These are phyloP conservation scores for Neoascochyta sp. DNA, from an alignment of 2,329 filamentous ascomycete genomes.

Conservation along the genomic window DNA sequence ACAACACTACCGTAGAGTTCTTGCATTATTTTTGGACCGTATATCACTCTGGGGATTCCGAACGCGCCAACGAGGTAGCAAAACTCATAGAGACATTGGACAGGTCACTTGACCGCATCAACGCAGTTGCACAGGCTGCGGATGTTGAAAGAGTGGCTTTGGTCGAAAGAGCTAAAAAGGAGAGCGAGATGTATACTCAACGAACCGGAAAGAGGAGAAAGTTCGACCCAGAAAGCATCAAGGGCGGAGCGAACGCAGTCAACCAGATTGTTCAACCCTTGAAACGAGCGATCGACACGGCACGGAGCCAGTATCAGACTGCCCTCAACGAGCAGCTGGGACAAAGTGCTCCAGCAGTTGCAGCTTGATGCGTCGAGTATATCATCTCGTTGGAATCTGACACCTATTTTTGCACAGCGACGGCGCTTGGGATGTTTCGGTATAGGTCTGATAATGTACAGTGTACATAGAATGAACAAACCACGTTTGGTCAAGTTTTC, in stretches of 20 bases:
- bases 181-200: constrained; percentile 67
- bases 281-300: constrained; percentile 65
- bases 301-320: constrained; percentile 66
- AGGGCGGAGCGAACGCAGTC: constrained; percentile 73
- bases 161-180: constrained; percentile 63
- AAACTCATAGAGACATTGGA: constrained; percentile 79
- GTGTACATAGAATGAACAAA: too few relatives aligned
- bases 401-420: constrained; percentile 30
- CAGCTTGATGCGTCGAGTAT: constrained; percentile 3
- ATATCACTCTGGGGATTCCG: constrained; percentile 82
- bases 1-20: constrained; percentile 92
- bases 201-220: constrained; percentile 70
- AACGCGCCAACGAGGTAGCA: constrained; percentile 73
- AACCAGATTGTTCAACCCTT: constrained; percentile 73
- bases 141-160: constrained; percentile 68
- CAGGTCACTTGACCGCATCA: constrained; percentile 72
- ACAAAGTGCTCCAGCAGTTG: constrained; percentile 7
- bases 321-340: constrained; percentile 60
- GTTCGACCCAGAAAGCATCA: constrained; percentile 64
- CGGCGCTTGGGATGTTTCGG: constrained; percentile 26
- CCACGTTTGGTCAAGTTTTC: background rate
- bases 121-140: constrained; percentile 74
- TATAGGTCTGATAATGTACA: too few relatives aligned
- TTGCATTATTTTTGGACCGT: constrained; percentile 96
- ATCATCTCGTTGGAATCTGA: background rate